A percentile compares a stretch with the other conserved stretches of the same genome.
phyloP scores from a whole-genome alignment of 1,139 yeast genomes.

The Yamadazyma triangularis region DNA sequence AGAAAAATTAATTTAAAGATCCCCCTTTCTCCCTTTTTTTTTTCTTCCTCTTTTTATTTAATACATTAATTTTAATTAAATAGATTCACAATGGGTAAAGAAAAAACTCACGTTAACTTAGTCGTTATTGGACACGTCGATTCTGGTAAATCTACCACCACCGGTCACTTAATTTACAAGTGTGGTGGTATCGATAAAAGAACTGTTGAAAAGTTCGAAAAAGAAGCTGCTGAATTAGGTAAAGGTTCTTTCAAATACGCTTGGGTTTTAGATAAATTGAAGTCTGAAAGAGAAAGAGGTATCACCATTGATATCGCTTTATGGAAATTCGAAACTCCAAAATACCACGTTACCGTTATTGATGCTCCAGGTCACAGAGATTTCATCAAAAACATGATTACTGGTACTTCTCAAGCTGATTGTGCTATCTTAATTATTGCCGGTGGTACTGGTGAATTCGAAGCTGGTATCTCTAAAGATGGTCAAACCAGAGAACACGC shows the following conservation, averaged over 20 bases:
- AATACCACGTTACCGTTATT: slow-evolving; percentile 29
- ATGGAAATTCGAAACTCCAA: slow-evolving; percentile 29
- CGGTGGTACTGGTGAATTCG: slow-evolving; percentile 92
- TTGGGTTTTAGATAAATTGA: slow-evolving; percentile 58
- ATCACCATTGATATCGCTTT: no score
- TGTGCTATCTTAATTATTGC: slow-evolving; percentile 33
- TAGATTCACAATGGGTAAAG: slow-evolving; percentile 61
- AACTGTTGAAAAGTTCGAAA: slow-evolving; percentile 97
- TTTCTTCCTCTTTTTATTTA: not conserved
- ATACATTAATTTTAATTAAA: no score
- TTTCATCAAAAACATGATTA: slow-evolving; percentile 1
- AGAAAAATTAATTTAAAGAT: no score
- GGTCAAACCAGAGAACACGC: slow-evolving; percentile 97
- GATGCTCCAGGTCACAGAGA: not conserved
- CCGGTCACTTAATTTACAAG: slow-evolving; percentile 99
- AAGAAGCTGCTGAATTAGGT: slow-evolving; percentile 98
- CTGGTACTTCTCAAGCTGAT: slow-evolving; percentile 1
- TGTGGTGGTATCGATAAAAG: slow-evolving; percentile 91
- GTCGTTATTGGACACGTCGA: slow-evolving; percentile 99
- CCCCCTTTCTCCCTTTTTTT: not conserved
- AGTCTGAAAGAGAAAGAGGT: not conserved
- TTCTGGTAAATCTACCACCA: slow-evolving; percentile 81
- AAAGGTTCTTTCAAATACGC: slow-evolving; percentile 99
- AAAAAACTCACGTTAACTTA: slow-evolving; percentile 96
- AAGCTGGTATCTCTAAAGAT: slow-evolving; percentile 91